Percentiles rank a stretch among this genome's conserved stretches.
Conservation (phyloP, 2,329 filamentous ascomycete species). For the Xylariaceae sp. region DNA sequence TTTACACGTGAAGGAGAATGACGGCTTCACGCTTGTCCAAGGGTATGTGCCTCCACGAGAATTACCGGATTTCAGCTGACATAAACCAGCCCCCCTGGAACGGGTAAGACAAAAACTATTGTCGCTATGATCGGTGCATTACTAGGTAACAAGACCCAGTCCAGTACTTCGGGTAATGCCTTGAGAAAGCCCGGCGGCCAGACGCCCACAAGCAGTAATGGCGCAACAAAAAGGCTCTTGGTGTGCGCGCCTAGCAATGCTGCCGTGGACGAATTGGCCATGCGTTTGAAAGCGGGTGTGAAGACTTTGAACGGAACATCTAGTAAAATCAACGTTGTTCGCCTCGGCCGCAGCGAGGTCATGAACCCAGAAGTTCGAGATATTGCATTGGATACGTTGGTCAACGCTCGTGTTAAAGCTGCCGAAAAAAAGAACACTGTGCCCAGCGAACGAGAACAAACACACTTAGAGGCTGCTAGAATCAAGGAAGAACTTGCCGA, state of each 20-base stretch:
- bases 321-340: constrained; percentile 78
- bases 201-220: constrained; percentile 32
- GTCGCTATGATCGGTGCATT: constrained; percentile 91
- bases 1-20: constrained; percentile 86
- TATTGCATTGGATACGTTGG: constrained; percentile 88
- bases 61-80: constrained; percentile 28
- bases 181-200: constrained; percentile 37
- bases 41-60: constrained; percentile 47
- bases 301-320: constrained; percentile 67
- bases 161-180: constrained; percentile 41
- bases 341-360: constrained; percentile 83
- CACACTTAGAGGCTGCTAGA: constrained; percentile 59
- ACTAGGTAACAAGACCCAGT: constrained; percentile 47
- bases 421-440: constrained; percentile 54
- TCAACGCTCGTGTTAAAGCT: constrained; percentile 64
- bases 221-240: constrained; percentile 71
- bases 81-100: constrained; percentile 69
- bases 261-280: constrained; percentile 90
- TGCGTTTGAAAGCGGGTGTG: constrained; percentile 83
- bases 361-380: constrained; percentile 87
- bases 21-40: constrained; percentile 94
- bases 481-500: constrained; percentile 71
- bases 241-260: constrained; percentile 99
- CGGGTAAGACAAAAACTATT: constrained; percentile 98
- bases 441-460: constrained; percentile 50